Base-by-base conservation (phyloP, 495 filamentous ascomycete species). In the Trichoderma orchidacearum region DNA sequence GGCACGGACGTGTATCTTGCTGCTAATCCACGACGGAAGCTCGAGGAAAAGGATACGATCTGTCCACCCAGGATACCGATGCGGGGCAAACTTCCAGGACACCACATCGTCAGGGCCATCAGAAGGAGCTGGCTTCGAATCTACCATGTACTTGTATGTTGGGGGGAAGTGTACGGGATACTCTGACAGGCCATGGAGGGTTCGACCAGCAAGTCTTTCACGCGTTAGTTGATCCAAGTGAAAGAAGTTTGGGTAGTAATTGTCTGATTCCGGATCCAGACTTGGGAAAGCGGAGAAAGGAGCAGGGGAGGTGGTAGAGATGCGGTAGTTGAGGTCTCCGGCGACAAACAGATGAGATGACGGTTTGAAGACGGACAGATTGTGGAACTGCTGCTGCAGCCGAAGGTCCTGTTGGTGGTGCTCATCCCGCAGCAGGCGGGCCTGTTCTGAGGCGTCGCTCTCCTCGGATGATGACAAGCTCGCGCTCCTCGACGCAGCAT, bases 291-390 rank as follows among this genome's bases (percentile, higher is more conserved):
- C 68, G 5, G 72, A 80, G 0, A 66, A 62, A 2, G 75, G 68
- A 0, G 64, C 60, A 0, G 93, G 93, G 0, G 76, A 65, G 0
- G 69, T 72, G 63, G 78, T 70, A 7, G 79, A 77, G 11, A 91
- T 90, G 61, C 93, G 86, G 71, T 98, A 98, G 72, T 98, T 98
- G 54, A 98, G 78, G 68, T 98, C 93, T 51, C 93, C 93, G 0
- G 85, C 82, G 30, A 98, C 63, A 67, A 96, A 93, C 25, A 95
- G 70, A 63, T 92, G 82, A n/a, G 83, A 79, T 7, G 77, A 77
- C 1, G 87, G 82, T 29, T 79, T 78, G 71, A 88, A 96, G 58
- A 96, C 79, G 52, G 71, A 72, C 28, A 71, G 60, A 34, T 71
- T 55, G 15, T 70, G 74, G 17, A 75, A 61, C 13, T 61, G 54